Base-by-base conservation (phyloP, 139 green algal genomes). In the Prasinococcaceae sp. region DNA sequence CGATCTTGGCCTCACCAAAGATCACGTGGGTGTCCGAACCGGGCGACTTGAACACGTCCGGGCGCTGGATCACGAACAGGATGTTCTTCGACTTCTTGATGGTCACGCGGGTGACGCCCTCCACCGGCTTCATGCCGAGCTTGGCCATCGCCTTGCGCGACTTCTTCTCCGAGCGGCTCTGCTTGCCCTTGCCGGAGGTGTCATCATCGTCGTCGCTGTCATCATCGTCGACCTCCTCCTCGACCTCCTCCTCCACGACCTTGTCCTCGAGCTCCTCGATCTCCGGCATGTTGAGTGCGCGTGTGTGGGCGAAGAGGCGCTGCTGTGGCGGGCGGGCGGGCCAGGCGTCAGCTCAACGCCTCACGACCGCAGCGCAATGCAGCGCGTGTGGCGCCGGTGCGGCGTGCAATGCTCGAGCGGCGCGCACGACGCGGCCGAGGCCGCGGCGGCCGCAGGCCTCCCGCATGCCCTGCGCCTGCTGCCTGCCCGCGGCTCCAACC, bases 31-130 rank as follows among this genome's bases (percentile, higher is more conserved):
- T 98, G 73, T 98, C 90, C 3, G 73, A 88, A 42, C 70, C 76
- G 12, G 90, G 88, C 70, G 65, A 83, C 75, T 95, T 94, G 85
- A 94, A 98, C 19, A 98, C 90, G 42, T 98, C 90, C 0, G 90
- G 90, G 50, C 78, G 74, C 47, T 74, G 73, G 65, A 98, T 95
- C n/a, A 95, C 90, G 66, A 98, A 98, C 42, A 98, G 62, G 56
- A 94, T 94, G 69, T 97, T 96, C 68, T 97, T 97, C 76, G 71
- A 90, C 74, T 97, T 97, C 63, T 84, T 87, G 69, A 98, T 95
- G 58, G 92, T 94, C 27, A 98, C 90, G 25, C 86, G 74, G 5
- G 69, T 62, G 1, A 98, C 82, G 24, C 78, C 84, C 2, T 81
- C 68, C 47, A 98, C 75, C 4, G 83, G 81, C 84, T 97, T 94